phyloP scores from a whole-genome alignment of 306 rosid species.

The Leucaena leucocephala region DNA sequence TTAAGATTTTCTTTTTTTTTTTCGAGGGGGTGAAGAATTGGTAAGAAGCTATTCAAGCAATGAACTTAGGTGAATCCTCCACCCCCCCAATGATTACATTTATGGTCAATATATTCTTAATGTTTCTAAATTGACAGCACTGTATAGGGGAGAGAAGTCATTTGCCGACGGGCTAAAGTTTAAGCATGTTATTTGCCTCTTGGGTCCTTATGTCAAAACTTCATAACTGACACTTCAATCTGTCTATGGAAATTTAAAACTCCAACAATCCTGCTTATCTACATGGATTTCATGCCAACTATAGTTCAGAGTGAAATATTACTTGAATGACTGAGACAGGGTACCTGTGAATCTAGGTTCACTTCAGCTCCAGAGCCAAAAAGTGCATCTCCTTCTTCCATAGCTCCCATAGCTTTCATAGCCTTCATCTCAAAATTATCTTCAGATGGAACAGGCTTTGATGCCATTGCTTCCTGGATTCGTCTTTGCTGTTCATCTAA shows the following conservation, averaged over 20 bases:
- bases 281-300: neutral
- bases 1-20: neutral
- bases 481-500: conserved; percentile 81
- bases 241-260: too few relatives aligned
- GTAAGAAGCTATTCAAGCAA: neutral
- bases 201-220: neutral
- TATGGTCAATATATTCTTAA: neutral
- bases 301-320: conserved; percentile 17
- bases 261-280: neutral
- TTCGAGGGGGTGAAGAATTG: neutral
- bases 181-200: neutral
- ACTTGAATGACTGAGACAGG: conserved; percentile 11
- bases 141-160: neutral
- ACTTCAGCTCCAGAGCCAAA: conserved; percentile 92
- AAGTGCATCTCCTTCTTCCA: conserved; percentile 98
- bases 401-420: conserved; percentile 86
- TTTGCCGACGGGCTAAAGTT: neutral
- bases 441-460: conserved; percentile 79
- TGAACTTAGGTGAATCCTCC: neutral
- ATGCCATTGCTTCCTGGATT: conserved; percentile 77
- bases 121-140: neutral
- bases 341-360: conserved; percentile 91
- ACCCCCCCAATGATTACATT: neutral
- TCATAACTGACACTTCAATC: neutral
- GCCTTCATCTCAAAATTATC: conserved; percentile 90